Evolutionary conservation across 768 basidiomycete species (phyloP).

Genomic region (Naganishia antarctica): DNA sequence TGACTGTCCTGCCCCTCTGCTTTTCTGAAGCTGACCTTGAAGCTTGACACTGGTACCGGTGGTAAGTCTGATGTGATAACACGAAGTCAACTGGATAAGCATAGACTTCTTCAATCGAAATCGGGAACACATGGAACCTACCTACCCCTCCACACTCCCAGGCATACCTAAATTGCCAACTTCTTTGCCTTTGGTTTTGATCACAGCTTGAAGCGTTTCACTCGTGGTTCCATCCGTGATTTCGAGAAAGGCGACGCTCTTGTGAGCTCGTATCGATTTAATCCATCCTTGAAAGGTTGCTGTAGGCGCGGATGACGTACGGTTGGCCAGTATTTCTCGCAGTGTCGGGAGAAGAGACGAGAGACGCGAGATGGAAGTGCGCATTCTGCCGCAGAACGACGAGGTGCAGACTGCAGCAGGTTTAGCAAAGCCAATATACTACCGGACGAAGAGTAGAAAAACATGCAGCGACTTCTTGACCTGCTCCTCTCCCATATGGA

Average conservation of each 20-base stretch:
- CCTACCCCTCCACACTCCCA: constrained; percentile 26
- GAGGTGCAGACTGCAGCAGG: neutral
- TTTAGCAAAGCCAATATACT: neutral
- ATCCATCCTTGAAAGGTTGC: constrained; percentile 72
- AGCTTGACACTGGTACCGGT: constrained; percentile 58
- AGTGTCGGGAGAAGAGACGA: neutral
- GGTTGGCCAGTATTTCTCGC: neutral
- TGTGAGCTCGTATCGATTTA: constrained; percentile 76
- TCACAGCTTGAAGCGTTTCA: constrained; percentile 72
- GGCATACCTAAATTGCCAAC: neutral
- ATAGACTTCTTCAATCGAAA: neutral
- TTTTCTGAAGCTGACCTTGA: constrained; percentile 53
- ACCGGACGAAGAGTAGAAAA: neutral
- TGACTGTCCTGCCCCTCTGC: constrained; percentile 56
- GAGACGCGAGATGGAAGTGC: neutral
- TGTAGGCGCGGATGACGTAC: neutral
- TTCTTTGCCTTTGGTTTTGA: constrained; percentile 51
- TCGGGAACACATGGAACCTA: neutral
- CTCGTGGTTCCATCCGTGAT: constrained; percentile 73
- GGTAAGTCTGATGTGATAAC: neutral
- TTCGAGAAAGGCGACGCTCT: constrained; percentile 72
- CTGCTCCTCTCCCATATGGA: neutral
- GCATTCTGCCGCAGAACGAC: neutral
- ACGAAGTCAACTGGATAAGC: neutral
- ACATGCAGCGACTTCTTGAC: constrained; percentile 11